phyloP scores from a whole-genome alignment of 768 basidiomycete genomes.

The Lactifluus rugatus region DNA sequence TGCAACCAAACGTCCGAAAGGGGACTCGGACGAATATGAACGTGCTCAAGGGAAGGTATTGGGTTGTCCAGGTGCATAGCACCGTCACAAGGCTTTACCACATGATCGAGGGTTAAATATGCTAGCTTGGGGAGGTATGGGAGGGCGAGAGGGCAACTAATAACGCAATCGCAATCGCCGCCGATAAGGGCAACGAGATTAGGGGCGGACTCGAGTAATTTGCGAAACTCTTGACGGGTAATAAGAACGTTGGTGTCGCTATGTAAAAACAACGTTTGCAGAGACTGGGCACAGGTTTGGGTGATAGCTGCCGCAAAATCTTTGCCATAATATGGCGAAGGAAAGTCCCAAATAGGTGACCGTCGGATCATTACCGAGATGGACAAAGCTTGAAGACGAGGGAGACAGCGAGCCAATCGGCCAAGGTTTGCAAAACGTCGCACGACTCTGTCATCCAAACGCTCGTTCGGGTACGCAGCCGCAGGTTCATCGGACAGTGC shows the following conservation, averaged over 20 bases:
- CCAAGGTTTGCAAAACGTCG: conserved; percentile 10
- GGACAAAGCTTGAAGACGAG: conserved; percentile 9
- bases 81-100: neutral
- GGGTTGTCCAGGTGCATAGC: neutral
- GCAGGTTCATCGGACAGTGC: conserved; percentile 4
- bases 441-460: neutral
- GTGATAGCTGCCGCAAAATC: conserved; percentile 2
- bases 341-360: neutral
- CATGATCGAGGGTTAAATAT: neutral
- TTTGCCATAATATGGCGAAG: conserved; percentile 8
- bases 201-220: conserved; percentile 3
- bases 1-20: conserved; percentile 1
- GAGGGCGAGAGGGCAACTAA: conserved; percentile 9
- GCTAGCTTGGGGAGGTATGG: conserved; percentile 14
- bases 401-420: conserved; percentile 5
- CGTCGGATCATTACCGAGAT: conserved; percentile 3
- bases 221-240: conserved; percentile 1
- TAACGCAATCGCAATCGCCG: neutral
- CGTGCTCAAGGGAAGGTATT: conserved; percentile 4
- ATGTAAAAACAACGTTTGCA: conserved; percentile 4
- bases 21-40: conserved; percentile 4
- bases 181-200: conserved; percentile 7
- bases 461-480: neutral
- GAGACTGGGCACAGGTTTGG: conserved; percentile 1
- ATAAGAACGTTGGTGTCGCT: conserved; percentile 2